These are phyloP conservation scores for Tillandsia fasciculata DNA, from an alignment of 176 grass and related monocot genomes.

Conservation along the genomic window DNA sequence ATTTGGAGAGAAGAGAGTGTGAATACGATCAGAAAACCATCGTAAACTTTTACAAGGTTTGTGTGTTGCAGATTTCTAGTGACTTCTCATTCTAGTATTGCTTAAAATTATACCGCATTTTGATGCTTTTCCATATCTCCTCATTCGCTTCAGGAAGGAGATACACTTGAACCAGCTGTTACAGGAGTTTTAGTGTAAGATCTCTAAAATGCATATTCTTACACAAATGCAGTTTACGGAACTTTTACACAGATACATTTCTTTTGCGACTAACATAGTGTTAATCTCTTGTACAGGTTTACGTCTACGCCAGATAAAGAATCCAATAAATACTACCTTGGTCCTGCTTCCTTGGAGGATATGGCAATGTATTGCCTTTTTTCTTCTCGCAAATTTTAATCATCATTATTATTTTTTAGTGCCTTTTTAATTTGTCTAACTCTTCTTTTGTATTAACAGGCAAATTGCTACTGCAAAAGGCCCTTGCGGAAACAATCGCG, in stretches of 20 bases:
- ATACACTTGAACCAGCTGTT: slow-evolving; percentile 15
- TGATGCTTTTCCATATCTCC: not conserved
- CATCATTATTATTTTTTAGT: not conserved
- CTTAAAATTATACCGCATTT: not conserved
- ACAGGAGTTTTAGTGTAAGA: slow-evolving; percentile 34
- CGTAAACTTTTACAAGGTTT: slow-evolving; percentile 35
- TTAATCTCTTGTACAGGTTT: slow-evolving; percentile 22
- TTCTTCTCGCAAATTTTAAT: not conserved
- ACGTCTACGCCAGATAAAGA: slow-evolving; percentile 30
- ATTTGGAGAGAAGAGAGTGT: slow-evolving; percentile 47
- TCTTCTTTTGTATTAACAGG: slow-evolving; percentile 18
- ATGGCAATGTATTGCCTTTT: slow-evolving; percentile 30
- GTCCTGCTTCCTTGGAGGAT: slow-evolving; percentile 32
- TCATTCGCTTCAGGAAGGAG: slow-evolving; percentile 21
- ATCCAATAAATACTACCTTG: slow-evolving; percentile 38
- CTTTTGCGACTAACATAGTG: not conserved
- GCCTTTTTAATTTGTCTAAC: not conserved
- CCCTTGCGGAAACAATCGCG: slow-evolving; percentile 36
- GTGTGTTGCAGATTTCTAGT: not conserved
- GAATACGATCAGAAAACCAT: slow-evolving; percentile 31
- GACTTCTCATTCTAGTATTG: not conserved
- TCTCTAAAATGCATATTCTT: not conserved
- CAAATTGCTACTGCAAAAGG: slow-evolving; percentile 35
- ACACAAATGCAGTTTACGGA: not conserved
- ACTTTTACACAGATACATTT: not conserved